phyloP scores from a whole-genome alignment of 2,329 filamentous ascomycete species.

The Emergomyces africanus region DNA sequence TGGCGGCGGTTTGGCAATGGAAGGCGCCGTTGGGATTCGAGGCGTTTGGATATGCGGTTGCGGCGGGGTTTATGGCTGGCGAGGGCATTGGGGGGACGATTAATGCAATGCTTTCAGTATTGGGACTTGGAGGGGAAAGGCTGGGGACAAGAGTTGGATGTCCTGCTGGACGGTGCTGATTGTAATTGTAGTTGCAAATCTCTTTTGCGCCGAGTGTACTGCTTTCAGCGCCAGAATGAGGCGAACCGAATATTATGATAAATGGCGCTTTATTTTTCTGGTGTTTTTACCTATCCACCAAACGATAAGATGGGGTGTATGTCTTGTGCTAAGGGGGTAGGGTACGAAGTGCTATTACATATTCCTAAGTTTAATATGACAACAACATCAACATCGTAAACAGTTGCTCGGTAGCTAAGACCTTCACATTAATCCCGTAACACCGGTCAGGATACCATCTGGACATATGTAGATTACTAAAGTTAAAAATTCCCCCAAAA shows the following conservation, averaged over 20 bases:
- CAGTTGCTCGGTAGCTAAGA: not conserved
- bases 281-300: not conserved
- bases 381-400: too few relatives aligned
- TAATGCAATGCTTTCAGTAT: constrained; percentile 41
- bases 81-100: constrained; percentile 53
- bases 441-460: too few relatives aligned
- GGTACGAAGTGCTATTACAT: not conserved
- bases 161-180: constrained; percentile 17
- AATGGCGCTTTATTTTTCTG: not conserved
- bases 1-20: constrained; percentile 43
- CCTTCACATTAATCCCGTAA: not conserved
- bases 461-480: not conserved
- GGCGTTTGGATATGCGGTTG: constrained; percentile 47
- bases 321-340: too few relatives aligned
- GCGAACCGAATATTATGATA: not conserved
- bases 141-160: constrained; percentile 33
- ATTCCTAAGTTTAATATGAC: not conserved
- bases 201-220: not conserved
- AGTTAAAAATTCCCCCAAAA: not conserved
- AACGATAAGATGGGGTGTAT: not conserved
- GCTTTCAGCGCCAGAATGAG: not conserved
- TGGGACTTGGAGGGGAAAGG: constrained; percentile 17
- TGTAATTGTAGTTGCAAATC: not conserved
- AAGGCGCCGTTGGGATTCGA: constrained; percentile 42
- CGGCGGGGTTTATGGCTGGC: constrained; percentile 49